These are phyloP conservation scores for Suillus bovinus DNA, from an alignment of 768 basidiomycete species.

Conservation along the genomic window DNA sequence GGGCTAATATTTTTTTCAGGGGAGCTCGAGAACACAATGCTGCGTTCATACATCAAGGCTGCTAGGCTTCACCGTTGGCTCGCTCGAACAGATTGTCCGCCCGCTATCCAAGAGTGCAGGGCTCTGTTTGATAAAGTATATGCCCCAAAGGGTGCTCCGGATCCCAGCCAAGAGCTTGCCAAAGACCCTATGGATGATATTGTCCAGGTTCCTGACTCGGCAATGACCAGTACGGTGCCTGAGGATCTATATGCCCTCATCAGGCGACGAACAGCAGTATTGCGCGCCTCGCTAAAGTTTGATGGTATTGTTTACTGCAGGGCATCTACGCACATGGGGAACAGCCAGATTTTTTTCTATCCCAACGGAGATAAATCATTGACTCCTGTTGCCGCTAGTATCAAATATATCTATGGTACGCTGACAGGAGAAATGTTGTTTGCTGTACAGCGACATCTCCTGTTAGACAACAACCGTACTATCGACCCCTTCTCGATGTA, in stretches of 20 bases:
- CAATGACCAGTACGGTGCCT: background rate
- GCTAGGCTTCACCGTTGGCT: slow-evolving; percentile 19
- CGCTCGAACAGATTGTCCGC: slow-evolving; percentile 9
- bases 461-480: no score
- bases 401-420: no score
- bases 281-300: background rate
- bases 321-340: background rate
- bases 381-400: no score
- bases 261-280: background rate
- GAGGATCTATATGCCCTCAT: background rate
- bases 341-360: no score
- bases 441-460: no score
- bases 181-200: background rate
- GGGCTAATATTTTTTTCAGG: slow-evolving; percentile 1
- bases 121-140: slow-evolving; percentile 9
- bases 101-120: slow-evolving; percentile 11
- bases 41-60: slow-evolving; percentile 15
- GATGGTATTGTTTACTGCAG: slow-evolving; percentile 3
- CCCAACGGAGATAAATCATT: no score
- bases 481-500: no score
- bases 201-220: background rate
- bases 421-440: no score
- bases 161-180: background rate
- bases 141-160: background rate
- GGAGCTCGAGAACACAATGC: slow-evolving; percentile 14